These are phyloP conservation scores for Gossypium turneri DNA, from an alignment of 345 rosid genomes.

Conservation along the genomic window DNA sequence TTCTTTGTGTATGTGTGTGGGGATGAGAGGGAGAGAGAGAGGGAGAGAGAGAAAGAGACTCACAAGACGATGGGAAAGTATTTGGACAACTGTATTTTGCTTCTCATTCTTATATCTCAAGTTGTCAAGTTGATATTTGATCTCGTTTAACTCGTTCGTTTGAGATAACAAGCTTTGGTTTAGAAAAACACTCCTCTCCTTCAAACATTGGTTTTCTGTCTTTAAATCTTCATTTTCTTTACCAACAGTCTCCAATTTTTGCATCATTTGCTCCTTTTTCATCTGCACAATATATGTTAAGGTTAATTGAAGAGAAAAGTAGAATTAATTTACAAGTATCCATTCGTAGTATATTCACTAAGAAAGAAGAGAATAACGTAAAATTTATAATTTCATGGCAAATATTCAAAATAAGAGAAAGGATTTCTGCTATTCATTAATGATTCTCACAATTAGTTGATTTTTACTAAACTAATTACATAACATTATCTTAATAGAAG, in stretches of 20 bases:
- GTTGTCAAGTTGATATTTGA: not conserved
- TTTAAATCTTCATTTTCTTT: not conserved
- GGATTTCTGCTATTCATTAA: no score
- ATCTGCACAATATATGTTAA: not conserved
- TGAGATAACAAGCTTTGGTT: not conserved
- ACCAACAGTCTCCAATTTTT: not conserved
- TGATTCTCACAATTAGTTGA: no score
- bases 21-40: not conserved
- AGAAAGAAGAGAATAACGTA: no score
- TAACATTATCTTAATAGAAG: no score
- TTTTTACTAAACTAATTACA: no score
- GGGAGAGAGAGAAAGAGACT: not conserved
- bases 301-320: not conserved
- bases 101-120: not conserved
- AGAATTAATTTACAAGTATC: no score
- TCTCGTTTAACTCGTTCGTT: not conserved
- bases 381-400: no score
- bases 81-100: conserved; percentile 2
- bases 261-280: not conserved
- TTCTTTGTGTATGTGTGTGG: no score
- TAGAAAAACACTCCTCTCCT: not conserved
- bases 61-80: not conserved
- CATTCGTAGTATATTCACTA: no score
- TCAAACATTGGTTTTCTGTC: not conserved
- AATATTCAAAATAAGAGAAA: no score